Evolutionary conservation across 306 rosid genomes (phyloP), one percentile per base, ranked within the genome.

Genomic region (Calophaca sinica): DNA sequence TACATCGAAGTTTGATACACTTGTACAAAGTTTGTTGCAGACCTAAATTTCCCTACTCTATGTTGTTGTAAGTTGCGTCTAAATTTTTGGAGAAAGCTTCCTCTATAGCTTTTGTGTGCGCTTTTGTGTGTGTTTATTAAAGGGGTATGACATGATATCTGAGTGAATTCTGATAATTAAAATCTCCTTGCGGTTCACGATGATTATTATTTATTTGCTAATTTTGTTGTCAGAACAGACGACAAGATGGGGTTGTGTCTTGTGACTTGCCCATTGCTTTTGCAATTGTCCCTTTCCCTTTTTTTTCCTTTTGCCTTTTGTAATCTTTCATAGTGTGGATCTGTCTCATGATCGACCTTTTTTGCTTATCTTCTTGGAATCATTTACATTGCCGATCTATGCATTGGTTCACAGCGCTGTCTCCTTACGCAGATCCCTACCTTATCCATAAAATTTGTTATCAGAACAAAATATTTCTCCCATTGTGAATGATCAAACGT

Each of bases 1-100:
- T 82, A 79, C 85, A 46, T 80, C 76, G 49, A 75, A 84, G 86
- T 78, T 81, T 75, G 77, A 81, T 81, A 79, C 86, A 75, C 55
- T 79, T 75, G 86, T 84, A 87, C 86, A 87, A 78, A 81, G 79
- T 79, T 84, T 82, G 74, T 70, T 75, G 81, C 85, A 66, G 84
- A 67, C 48, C 66, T 80, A 77, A 79, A 67, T 73, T 33, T 4
- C 70, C 69, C 36, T 55, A 51, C 75, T 75, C 42, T 68, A 50
- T 57, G 26, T 20, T 20, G 26, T 20, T 20, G 26, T 20, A 20
- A 20, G 73, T 66, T 70, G 76, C 42, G 31, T 73, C 85, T 57
- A 42, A 54, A 41, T 20, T 20, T 26, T 78, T 73, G 55, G 54
- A 63, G 67, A 62, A 68, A 55, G 14, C 29, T 62, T 42, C 0